Evolutionary conservation across 352 stramenopile genomes (phyloP), one percentile per base, ranked within the genome.

Genomic region (Elongisporangium anandrum): DNA sequence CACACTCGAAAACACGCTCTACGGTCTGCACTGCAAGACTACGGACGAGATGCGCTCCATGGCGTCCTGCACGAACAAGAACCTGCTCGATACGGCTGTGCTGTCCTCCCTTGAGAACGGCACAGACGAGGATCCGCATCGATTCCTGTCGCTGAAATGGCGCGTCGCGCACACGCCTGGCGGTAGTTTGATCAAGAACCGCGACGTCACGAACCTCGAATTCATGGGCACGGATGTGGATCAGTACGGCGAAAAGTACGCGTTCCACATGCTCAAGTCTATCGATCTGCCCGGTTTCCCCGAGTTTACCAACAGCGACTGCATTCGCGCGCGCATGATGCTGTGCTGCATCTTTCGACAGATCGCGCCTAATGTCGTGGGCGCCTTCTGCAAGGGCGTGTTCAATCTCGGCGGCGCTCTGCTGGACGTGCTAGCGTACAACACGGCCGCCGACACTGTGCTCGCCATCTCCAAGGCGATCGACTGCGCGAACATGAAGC

Each of bases 341-440:
- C 56, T 85, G 34, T 85, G 76, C 57, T 81, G 73, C 54, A 87
- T 88, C 54, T 82, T 79, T 50, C 74, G 79, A 0, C 75, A 89
- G 51, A 24, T 77, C 19, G 54, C 63, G 6, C 66, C 75, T 0
- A 66, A 66, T 29, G 52, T 66, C 3, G 75, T 89, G 13, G 55
- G 65, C 16, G 69, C 77, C 52, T 89, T 84, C 50, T 70, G 68
- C 50, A 87, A 84, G 29, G 79, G 79, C 10, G 72, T 82, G 59
- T 73, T 85, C 48, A 67, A 87, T 58, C 57, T 85, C 4, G 68
- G 71, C 4, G 79, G 75, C 2, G 65, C 80, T 9, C 61, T 84
- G 4, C 61, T 74, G 0, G 62, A 76, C 2, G 68, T 79, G 15
- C 57, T 86, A 3, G 65, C 76, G 17, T 80, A 72, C 65, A 79